phyloP scores from a whole-genome alignment of 129 eudicot species.

The Rutidosis leptorrhynchoides region DNA sequence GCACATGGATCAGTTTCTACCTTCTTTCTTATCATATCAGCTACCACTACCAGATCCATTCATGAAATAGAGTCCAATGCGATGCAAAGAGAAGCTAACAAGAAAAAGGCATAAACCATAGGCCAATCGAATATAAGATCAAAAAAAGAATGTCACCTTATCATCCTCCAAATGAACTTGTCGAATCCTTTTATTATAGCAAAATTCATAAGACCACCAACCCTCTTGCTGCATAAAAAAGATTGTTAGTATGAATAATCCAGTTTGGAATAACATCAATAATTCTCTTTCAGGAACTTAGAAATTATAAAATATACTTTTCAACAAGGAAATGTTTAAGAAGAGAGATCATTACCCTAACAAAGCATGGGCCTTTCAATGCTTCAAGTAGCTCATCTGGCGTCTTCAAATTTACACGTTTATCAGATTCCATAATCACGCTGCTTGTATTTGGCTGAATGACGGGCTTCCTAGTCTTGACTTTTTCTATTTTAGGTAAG shows the following conservation, averaged over 20 bases:
- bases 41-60: too few relatives aligned
- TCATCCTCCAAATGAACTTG: constrained; percentile 92
- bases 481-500: constrained; percentile 73
- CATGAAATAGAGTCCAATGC: too few relatives aligned
- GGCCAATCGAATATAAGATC: too few relatives aligned
- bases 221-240: constrained; percentile 81
- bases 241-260: too few relatives aligned
- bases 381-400: constrained; percentile 92
- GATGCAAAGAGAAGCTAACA: too few relatives aligned
- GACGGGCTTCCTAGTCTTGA: constrained; percentile 55
- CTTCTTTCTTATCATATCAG: too few relatives aligned
- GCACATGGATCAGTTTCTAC: too few relatives aligned
- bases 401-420: constrained; percentile 67
- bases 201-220: constrained; percentile 94
- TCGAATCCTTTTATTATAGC: constrained; percentile 59
- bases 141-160: too few relatives aligned
- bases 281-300: background rate
- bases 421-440: constrained; percentile 71
- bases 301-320: too few relatives aligned
- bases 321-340: too few relatives aligned
- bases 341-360: constrained; percentile 42
- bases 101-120: too few relatives aligned
- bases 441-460: constrained; percentile 67
- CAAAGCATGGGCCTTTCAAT: constrained; percentile 66
- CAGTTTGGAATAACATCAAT: too few relatives aligned